Evolutionary conservation across 768 basidiomycete genomes (phyloP).

Genomic region (Collybiopsis luxurians): DNA sequence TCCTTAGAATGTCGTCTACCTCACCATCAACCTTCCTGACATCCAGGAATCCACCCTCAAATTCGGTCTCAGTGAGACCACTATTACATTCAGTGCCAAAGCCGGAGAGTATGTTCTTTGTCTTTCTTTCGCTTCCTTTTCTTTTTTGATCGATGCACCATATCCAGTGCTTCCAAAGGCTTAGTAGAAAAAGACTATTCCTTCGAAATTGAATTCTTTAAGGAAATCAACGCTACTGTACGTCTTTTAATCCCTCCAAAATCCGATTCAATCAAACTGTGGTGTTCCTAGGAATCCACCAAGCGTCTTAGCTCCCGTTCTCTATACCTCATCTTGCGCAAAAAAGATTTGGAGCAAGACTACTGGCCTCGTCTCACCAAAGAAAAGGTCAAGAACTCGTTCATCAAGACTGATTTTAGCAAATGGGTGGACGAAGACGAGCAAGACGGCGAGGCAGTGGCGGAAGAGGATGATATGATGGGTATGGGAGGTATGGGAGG

Average conservation of each 20-base stretch:
- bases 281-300: slow-evolving; percentile 41
- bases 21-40: slow-evolving; percentile 83
- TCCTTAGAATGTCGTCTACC: slow-evolving; percentile 76
- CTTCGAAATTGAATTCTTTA: slow-evolving; percentile 76
- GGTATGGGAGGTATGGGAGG: slow-evolving; percentile 44
- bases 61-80: slow-evolving; percentile 55
- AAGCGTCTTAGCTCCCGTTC: slow-evolving; percentile 66
- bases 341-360: slow-evolving; percentile 72
- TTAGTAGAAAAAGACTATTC: slow-evolving; percentile 61
- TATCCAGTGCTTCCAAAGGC: slow-evolving; percentile 32
- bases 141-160: slow-evolving; percentile 13
- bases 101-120: slow-evolving; percentile 53
- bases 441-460: slow-evolving; percentile 61
- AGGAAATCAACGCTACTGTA: slow-evolving; percentile 76
- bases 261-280: background rate
- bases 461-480: slow-evolving; percentile 33
- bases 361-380: slow-evolving; percentile 95
- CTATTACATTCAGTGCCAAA: slow-evolving; percentile 62
- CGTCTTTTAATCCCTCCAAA: slow-evolving; percentile 12
- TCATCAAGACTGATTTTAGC: slow-evolving; percentile 91
- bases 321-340: slow-evolving; percentile 68
- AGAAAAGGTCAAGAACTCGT: slow-evolving; percentile 75
- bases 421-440: slow-evolving; percentile 99
- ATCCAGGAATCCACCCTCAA: slow-evolving; percentile 57
- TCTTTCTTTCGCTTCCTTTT: background rate